phyloP scores from a whole-genome alignment of 176 grass and related monocot species.

The Lolium multiflorum region DNA sequence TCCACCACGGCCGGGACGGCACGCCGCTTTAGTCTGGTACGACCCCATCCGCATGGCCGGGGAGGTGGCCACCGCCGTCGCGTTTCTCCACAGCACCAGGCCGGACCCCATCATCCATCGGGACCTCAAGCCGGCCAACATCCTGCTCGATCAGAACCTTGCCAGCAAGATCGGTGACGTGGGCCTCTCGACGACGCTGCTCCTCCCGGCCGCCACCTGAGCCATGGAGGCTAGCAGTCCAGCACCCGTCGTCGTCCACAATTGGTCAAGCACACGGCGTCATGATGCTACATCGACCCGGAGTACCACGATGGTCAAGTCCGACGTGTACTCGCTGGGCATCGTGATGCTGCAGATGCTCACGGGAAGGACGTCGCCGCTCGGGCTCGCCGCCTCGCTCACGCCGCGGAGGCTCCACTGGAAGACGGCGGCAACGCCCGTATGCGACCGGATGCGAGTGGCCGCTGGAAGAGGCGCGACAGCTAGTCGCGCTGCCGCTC shows the following conservation, averaged over 20 bases:
- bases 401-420: constrained; percentile 61
- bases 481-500: constrained; percentile 62
- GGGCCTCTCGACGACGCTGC: constrained; percentile 61
- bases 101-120: constrained; percentile 94
- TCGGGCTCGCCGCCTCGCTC: constrained; percentile 72
- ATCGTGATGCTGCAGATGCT: too few relatives aligned
- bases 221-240: neutral
- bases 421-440: constrained; percentile 36
- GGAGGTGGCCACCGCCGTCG: constrained; percentile 74
- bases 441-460: constrained; percentile 66
- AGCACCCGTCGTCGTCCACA: constrained; percentile 33
- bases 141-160: constrained; percentile 75
- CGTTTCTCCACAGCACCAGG: constrained; percentile 84
- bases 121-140: constrained; percentile 70
- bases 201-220: constrained; percentile 47
- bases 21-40: constrained; percentile 64
- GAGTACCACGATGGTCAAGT: too few relatives aligned
- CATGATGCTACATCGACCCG: too few relatives aligned
- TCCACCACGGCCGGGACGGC: constrained; percentile 52
- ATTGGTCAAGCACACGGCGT: constrained; percentile 75
- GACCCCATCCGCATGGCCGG: constrained; percentile 69
- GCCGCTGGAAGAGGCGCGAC: constrained; percentile 54
- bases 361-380: constrained; percentile 58
- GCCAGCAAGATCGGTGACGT: constrained; percentile 90
- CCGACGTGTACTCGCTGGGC: too few relatives aligned